Base-by-base conservation (phyloP, 805 yeast species). In the Candida tammaniensis region DNA sequence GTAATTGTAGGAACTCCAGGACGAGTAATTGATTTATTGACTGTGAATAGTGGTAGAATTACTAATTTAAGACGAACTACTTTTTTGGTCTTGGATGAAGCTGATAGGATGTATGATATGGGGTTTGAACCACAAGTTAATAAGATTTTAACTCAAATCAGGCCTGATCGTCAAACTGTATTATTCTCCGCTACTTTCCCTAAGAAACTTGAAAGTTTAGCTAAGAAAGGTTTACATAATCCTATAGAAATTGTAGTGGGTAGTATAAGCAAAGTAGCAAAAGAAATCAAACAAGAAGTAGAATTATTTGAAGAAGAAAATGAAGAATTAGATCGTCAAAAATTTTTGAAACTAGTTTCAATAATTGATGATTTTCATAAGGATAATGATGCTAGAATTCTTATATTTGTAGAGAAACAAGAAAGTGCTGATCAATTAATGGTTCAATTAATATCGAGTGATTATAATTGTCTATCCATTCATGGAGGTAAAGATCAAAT, bases 111-210 rank as follows among this genome's bases (percentile, higher is more conserved):
- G 84, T 91, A 91, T 62, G 98, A 93, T 56, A 67, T 93, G 74
- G 98, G 98, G 1, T 93, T 93, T 60, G 98, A 87, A 48, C 98
- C 98, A 0, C 98, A 93, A 53, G 87, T 93, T 4, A 78, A 75
- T 46, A 86, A 86, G 49, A 82, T 93, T 15, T 68, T 88, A 52
- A 68, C 74, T 11, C 82, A 83, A 23, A 70, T 86, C 2, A 68
- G 97, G 31, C 93, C 93, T 0, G 96, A 89, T 52, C 68, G 83
- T 31, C 98, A 91, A 51, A 84, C 93, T 12, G 91, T 89, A 3
- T 60, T 93, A 17, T 93, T 91, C 54, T 87, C 96, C 8, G 98
- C 98, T 0, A 93, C 98, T 0, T 88, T 93, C 47, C 96, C 97
- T 0, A 64, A 73, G 5, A 81, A 81, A 40, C 75, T 93, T 72